Conservation (phyloP, 1,284 basidiomycete species). For the Ganoderma resinaceum region DNA sequence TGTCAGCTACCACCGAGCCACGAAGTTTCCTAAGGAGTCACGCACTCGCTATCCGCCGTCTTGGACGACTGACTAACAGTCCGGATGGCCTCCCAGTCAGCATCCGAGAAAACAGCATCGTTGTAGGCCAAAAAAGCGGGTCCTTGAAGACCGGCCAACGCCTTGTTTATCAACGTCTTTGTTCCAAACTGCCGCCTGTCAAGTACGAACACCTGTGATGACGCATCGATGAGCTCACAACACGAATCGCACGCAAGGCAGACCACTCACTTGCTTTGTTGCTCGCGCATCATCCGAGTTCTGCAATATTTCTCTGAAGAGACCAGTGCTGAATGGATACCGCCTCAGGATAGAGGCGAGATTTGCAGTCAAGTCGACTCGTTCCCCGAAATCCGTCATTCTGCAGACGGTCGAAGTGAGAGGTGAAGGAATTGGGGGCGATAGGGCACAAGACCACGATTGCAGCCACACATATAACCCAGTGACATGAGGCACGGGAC, state of each 20-base stretch:
- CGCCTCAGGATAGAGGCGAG: slow-evolving; percentile 46
- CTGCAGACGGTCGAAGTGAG: background rate
- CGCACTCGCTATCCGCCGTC: slow-evolving; percentile 49
- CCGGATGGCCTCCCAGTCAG: slow-evolving; percentile 53
- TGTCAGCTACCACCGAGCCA: background rate
- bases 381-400: slow-evolving; percentile 31
- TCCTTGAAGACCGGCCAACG: slow-evolving; percentile 47
- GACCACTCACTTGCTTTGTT: slow-evolving; percentile 31
- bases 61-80: slow-evolving; percentile 57
- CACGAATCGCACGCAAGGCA: background rate
- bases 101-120: slow-evolving; percentile 46
- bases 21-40: slow-evolving; percentile 7
- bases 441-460: background rate
- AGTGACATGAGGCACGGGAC: background rate
- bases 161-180: slow-evolving; percentile 36
- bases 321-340: slow-evolving; percentile 51
- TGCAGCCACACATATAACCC: background rate
- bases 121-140: slow-evolving; percentile 57
- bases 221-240: background rate
- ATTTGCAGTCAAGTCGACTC: slow-evolving; percentile 27
- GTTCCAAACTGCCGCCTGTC: slow-evolving; percentile 45
- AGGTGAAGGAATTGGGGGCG: background rate
- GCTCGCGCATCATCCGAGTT: slow-evolving; percentile 55
- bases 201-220: slow-evolving; percentile 48
- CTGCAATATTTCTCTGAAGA: slow-evolving; percentile 54